These are phyloP conservation scores for Lomentospora prolificans DNA, from an alignment of 2,329 filamentous ascomycete genomes.

Conservation along the genomic window DNA sequence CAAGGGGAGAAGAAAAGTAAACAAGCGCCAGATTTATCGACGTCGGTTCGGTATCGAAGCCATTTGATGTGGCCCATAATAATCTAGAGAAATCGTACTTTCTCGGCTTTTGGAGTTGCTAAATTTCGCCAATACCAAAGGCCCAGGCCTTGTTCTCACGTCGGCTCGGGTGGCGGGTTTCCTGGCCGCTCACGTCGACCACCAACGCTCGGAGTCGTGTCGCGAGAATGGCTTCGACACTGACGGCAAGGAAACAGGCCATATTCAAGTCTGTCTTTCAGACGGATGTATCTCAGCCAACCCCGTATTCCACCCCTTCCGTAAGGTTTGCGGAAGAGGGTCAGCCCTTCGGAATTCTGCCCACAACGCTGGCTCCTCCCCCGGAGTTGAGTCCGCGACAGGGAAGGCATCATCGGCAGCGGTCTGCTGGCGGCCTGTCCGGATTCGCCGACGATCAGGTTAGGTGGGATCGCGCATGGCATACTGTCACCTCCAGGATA, in stretches of 20 bases:
- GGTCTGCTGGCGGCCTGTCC: conserved; percentile 2
- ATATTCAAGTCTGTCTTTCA: conserved; percentile 48
- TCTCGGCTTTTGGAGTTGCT: too few species aligned
- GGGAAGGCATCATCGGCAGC: conserved; percentile 13
- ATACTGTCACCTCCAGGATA: conserved; percentile 47
- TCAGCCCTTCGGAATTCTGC: conserved; percentile 35
- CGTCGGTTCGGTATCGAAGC: too few species aligned
- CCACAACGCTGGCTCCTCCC: conserved; percentile 14
- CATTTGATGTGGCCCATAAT: too few species aligned
- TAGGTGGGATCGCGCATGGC: conserved; percentile 53
- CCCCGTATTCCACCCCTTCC: conserved; percentile 30
- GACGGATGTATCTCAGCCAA: conserved; percentile 38
- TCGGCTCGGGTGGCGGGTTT: too few species aligned
- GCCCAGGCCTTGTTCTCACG: too few species aligned
- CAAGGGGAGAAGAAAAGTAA: neutral
- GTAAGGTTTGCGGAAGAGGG: conserved; percentile 29
- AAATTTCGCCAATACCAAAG: too few species aligned
- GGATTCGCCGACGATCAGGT: conserved; percentile 33
- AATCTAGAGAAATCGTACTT: too few species aligned
- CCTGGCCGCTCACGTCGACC: too few species aligned
- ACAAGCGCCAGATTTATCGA: neutral
- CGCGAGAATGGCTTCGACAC: conserved; percentile 30
- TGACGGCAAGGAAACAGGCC: conserved; percentile 35
- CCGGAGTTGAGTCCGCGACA: conserved; percentile 11
- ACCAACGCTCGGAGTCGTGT: too few species aligned